Conservation (phyloP, 1,139 yeast genomes). For the Meyerozyma guilliermondii region DNA sequence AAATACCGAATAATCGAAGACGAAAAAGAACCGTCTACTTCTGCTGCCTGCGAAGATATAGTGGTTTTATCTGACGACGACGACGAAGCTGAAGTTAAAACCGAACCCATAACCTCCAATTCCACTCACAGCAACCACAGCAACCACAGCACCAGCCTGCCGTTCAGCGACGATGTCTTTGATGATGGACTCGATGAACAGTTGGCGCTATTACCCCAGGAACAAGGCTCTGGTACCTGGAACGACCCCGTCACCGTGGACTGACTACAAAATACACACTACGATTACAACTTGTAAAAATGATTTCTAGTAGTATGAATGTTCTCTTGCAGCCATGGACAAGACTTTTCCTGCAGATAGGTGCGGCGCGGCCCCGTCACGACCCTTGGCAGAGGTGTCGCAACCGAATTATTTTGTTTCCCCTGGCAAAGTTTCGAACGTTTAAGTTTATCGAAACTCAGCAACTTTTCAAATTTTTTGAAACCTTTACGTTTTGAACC, state of each 20-base stretch:
- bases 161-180: constrained; percentile 12
- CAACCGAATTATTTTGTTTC: background rate
- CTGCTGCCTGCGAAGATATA: constrained; percentile 16
- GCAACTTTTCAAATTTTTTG: background rate
- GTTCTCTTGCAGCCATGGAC: background rate
- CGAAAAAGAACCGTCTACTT: constrained; percentile 6
- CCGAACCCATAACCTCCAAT: background rate
- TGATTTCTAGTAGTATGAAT: too few species aligned
- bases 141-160: constrained; percentile 2
- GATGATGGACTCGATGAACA: constrained; percentile 22
- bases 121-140: background rate
- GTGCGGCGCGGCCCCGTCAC: background rate
- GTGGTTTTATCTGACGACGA: constrained; percentile 26
- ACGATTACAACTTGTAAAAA: too few species aligned
- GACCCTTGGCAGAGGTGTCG: background rate
- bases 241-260: constrained; percentile 34
- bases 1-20: constrained; percentile 34
- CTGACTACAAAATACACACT: constrained; percentile 5
- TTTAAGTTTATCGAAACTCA: background rate
- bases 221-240: constrained; percentile 32
- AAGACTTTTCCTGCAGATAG: background rate
- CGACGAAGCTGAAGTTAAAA: constrained; percentile 7
- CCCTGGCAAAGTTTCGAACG: background rate
- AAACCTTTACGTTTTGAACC: background rate
- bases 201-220: constrained; percentile 4